phyloP scores from a whole-genome alignment of 148 eudicot genomes.

The Rhododendron ovatum region DNA sequence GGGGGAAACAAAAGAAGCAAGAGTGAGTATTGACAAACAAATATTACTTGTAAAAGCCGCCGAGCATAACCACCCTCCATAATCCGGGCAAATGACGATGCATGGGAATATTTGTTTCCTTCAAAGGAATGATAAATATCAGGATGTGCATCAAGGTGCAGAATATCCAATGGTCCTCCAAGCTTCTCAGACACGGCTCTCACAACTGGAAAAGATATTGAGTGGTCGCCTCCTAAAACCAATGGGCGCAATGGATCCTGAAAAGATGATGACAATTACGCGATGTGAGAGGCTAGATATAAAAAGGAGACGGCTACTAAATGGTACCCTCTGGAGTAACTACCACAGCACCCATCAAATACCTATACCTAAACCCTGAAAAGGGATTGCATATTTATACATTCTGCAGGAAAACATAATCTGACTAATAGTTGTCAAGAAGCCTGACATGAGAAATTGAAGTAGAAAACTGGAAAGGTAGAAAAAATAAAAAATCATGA shows the following conservation, averaged over 20 bases:
- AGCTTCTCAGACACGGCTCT: conserved; percentile 96
- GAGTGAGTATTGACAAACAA: conserved; percentile 5
- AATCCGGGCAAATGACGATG: conserved; percentile 93
- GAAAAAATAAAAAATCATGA: not conserved
- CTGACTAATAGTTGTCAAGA: not conserved
- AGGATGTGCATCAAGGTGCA: conserved; percentile 98
- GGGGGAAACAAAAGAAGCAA: not conserved
- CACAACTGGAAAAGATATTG: conserved; percentile 85
- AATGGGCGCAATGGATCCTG: conserved; percentile 88
- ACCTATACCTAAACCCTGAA: not conserved
- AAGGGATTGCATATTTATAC: not conserved
- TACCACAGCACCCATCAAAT: not conserved
- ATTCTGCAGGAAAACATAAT: not conserved
- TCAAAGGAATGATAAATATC: conserved; percentile 88
- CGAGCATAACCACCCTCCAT: conserved; percentile 99
- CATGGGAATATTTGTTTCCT: conserved; percentile 91
- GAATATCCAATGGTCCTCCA: conserved; percentile 89
- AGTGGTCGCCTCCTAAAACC: conserved; percentile 96
- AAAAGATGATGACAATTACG: not conserved
- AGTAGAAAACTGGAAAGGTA: not conserved
- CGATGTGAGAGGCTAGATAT: not conserved
- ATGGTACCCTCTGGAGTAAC: not conserved
- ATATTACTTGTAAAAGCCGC: conserved; percentile 73
- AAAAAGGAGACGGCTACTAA: not conserved
- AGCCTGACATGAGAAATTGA: not conserved